Evolutionary conservation across 768 basidiomycete genomes (phyloP).

Genomic region (Chiua virens): DNA sequence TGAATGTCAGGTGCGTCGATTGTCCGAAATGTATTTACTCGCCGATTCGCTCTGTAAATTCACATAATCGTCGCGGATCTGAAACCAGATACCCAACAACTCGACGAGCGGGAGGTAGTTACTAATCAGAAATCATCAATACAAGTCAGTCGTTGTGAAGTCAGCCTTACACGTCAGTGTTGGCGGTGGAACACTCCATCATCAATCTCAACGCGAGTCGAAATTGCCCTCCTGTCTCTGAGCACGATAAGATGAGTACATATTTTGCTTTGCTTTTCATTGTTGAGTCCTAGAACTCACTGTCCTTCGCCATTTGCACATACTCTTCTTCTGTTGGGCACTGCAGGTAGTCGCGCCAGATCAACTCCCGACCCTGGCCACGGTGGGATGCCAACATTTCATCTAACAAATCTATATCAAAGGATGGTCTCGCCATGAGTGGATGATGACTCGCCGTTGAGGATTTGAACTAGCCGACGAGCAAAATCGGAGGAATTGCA

Average conservation of each 20-base stretch:
- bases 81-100: constrained; percentile 56
- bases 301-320: constrained; percentile 93
- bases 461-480: constrained; percentile 61
- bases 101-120: constrained; percentile 59
- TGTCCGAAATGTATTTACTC: not conserved
- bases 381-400: constrained; percentile 86
- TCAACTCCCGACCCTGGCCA: constrained; percentile 89
- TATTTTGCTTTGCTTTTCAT: not conserved
- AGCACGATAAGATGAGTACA: not conserved
- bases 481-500: constrained; percentile 18
- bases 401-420: constrained; percentile 24
- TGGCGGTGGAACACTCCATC: constrained; percentile 80
- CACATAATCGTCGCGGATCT: constrained; percentile 59
- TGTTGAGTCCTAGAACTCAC: constrained; percentile 48
- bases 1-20: not conserved
- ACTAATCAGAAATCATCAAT: constrained; percentile 23
- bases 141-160: not conserved
- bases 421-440: not conserved
- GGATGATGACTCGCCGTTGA: constrained; percentile 55
- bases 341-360: constrained; percentile 87
- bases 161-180: constrained; percentile 51
- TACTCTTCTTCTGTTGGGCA: constrained; percentile 97
- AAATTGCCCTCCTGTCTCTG: constrained; percentile 94
- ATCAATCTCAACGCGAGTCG: constrained; percentile 91
- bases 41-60: constrained; percentile 28